Evolutionary conservation across 306 rosid genomes (phyloP).

Genomic region (Astragalus glycyphyllos): DNA sequence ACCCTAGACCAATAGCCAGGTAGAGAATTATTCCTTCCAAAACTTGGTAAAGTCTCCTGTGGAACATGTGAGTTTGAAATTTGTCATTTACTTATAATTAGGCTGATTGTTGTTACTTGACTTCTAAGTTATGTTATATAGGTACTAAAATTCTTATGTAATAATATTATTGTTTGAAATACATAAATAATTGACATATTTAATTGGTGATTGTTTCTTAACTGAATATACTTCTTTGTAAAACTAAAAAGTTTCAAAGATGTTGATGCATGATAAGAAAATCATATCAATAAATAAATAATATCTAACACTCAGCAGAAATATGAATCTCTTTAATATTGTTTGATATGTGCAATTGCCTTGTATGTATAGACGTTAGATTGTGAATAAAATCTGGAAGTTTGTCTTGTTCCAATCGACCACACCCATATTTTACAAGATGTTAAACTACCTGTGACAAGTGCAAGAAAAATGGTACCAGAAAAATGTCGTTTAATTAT

Average conservation of each 20-base stretch:
- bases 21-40: conserved; percentile 30
- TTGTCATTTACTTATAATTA: conserved; percentile 30
- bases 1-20: background rate
- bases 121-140: conserved; percentile 34
- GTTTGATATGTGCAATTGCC: too few relatives aligned
- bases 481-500: background rate
- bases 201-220: background rate
- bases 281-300: too few relatives aligned
- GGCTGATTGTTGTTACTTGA: conserved; percentile 30
- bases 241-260: background rate
- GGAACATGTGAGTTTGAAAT: conserved; percentile 46
- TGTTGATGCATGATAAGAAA: too few relatives aligned
- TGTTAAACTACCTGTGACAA: background rate
- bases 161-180: conserved; percentile 15
- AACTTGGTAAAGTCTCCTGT: conserved; percentile 24
- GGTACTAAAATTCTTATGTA: background rate
- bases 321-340: too few relatives aligned
- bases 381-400: conserved; percentile 39
- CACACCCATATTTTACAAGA: background rate
- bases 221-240: background rate
- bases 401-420: conserved; percentile 11
- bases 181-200: conserved; percentile 15
- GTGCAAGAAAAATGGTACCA: background rate
- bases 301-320: too few relatives aligned
- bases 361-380: background rate